A percentile compares a stretch with the other conserved stretches of the same genome.
These are phyloP conservation scores for Hordeum pubiflorum DNA, from an alignment of 202 grass and related monocot genomes.

Conservation along the genomic window DNA sequence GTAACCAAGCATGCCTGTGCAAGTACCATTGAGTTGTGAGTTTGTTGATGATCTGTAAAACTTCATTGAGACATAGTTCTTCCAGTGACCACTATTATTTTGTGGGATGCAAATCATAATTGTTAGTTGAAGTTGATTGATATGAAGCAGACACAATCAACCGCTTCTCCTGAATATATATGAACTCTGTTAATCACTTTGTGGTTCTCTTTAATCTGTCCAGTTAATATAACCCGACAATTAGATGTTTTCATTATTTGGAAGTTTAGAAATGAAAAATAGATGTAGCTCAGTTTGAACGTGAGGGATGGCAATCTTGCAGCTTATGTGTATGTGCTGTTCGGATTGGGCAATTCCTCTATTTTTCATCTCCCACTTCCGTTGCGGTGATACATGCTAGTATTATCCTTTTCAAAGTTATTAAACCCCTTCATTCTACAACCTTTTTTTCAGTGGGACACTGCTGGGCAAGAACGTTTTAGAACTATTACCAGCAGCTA, in stretches of 20 bases:
- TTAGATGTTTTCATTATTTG: neutral
- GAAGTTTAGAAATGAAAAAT: neutral
- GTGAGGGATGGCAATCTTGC: neutral
- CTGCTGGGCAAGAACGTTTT: constrained; percentile 64
- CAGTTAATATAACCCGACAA: neutral
- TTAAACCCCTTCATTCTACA: neutral
- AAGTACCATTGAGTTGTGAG: neutral
- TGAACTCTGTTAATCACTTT: neutral
- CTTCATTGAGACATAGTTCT: neutral
- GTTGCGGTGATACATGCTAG: neutral
- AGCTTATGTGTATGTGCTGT: neutral
- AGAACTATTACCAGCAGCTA: constrained; percentile 74
- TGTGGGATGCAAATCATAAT: neutral
- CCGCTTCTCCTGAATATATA: neutral
- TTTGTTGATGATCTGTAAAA: neutral
- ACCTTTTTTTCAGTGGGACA: constrained; percentile 48
- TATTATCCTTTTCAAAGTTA: neutral
- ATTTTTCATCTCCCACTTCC: neutral
- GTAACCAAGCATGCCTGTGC: neutral
- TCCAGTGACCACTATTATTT: neutral
- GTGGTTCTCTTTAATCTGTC: neutral
- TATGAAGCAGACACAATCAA: neutral
- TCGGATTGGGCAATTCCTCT: neutral
- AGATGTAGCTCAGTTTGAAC: neutral
- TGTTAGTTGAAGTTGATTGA: neutral